These are phyloP conservation scores for Aspergillus affinis DNA, from an alignment of 495 filamentous ascomycete genomes.

Conservation along the genomic window DNA sequence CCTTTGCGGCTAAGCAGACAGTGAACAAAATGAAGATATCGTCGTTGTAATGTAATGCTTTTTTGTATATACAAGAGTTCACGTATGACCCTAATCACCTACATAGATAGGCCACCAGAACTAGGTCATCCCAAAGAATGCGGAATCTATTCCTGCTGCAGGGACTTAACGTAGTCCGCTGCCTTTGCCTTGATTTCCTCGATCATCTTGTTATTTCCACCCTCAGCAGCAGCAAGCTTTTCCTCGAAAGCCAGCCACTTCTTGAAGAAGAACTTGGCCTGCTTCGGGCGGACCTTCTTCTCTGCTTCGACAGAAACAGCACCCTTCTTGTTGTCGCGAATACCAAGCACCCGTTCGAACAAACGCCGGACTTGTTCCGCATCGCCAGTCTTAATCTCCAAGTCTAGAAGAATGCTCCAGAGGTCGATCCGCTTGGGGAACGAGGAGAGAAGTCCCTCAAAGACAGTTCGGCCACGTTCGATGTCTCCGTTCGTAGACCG, in stretches of 20 bases:
- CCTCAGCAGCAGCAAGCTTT: constrained; percentile 44
- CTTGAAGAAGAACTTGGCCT: constrained; percentile 79
- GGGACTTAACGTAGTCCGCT: constrained; percentile 62
- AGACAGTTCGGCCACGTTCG: constrained; percentile 91
- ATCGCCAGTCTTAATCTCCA: constrained; percentile 71
- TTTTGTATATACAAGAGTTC: constrained; percentile 18
- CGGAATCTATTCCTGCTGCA: constrained; percentile 41
- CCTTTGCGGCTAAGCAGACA: not conserved
- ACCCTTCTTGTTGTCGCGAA: constrained; percentile 58
- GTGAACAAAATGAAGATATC: not conserved
- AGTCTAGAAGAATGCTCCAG: constrained; percentile 87
- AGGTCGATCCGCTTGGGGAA: constrained; percentile 88
- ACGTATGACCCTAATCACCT: constrained; percentile 10
- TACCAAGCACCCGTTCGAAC: constrained; percentile 71
- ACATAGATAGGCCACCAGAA: constrained; percentile 1
- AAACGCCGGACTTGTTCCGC: constrained; percentile 67
- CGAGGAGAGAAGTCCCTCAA: constrained; percentile 79
- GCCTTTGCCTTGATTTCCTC: constrained; percentile 74
- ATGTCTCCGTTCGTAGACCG: constrained; percentile 76
- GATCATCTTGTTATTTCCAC: constrained; percentile 67
- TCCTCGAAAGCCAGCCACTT: constrained; percentile 81
- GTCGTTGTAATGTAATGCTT: constrained; percentile 10
- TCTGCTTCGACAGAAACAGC: constrained; percentile 30
- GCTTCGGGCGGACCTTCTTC: constrained; percentile 62
- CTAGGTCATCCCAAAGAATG: not conserved